phyloP scores from a whole-genome alignment of 331 rosid genomes.

The Stylosanthes scabra region DNA sequence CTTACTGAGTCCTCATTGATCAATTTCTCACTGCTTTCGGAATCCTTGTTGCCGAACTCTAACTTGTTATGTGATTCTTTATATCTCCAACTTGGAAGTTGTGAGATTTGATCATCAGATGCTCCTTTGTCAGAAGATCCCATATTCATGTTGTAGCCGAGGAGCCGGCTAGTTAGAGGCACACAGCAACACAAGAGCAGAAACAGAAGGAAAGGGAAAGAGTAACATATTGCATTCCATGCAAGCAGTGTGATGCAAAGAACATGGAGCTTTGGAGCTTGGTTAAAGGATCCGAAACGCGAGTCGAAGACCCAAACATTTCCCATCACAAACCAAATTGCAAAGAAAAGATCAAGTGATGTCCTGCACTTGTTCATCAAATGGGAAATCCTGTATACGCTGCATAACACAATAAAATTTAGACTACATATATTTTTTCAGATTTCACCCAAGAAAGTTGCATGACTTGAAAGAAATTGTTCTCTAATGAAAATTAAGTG shows the following conservation, averaged over 20 bases:
- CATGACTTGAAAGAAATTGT: not conserved
- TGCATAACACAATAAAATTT: conserved; percentile 1
- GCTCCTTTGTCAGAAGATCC: conserved; percentile 80
- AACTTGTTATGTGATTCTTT: conserved; percentile 48
- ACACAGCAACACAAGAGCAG: conserved; percentile 87
- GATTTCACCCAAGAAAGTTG: conserved; percentile 7
- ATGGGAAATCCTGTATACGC: conserved; percentile 65
- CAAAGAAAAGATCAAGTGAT: conserved; percentile 91
- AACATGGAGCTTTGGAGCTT: conserved; percentile 85
- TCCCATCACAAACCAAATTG: conserved; percentile 99
- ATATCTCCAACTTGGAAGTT: conserved; percentile 80
- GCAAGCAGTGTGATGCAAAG: conserved; percentile 81
- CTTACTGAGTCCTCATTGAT: conserved; percentile 82
- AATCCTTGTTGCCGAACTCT: conserved; percentile 45
- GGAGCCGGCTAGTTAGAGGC: conserved; percentile 72
- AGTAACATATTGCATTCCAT: conserved; percentile 95
- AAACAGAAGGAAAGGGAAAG: conserved; percentile 93
- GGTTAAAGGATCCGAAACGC: conserved; percentile 73
- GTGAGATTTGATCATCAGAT: conserved; percentile 83
- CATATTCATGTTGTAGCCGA: conserved; percentile 94
- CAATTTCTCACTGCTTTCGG: conserved; percentile 44
- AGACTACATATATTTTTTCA: not conserved
- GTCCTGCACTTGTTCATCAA: conserved; percentile 84
- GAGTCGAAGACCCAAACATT: conserved; percentile 95
- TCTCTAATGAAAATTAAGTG: conserved; percentile 3